A percentile compares a stretch with the other conserved stretches of the same genome.
Conservation (phyloP, 768 basidiomycete genomes). For the Chalciporus pseudorubinellus region DNA sequence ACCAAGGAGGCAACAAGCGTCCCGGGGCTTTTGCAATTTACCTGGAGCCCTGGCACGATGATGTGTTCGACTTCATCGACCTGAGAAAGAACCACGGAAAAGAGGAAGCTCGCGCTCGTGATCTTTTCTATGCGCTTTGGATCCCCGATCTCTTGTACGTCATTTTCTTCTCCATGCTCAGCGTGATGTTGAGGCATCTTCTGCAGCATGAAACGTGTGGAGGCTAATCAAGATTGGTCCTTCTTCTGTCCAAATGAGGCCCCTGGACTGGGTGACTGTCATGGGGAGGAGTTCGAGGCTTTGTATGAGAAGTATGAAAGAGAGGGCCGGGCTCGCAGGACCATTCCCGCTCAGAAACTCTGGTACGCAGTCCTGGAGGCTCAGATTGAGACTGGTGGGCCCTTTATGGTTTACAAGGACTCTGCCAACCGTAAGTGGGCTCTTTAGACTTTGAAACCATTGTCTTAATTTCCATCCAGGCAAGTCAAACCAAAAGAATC, state of each 20-base stretch:
- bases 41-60: slow-evolving; percentile 98
- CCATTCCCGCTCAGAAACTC: slow-evolving; percentile 91
- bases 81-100: slow-evolving; percentile 99
- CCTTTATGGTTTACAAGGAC: slow-evolving; percentile 99
- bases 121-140: slow-evolving; percentile 98
- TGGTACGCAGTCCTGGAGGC: slow-evolving; percentile 98
- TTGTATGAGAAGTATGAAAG: slow-evolving; percentile 85
- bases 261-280: slow-evolving; percentile 82
- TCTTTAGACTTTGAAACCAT: not conserved
- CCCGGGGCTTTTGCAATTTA: slow-evolving; percentile 99
- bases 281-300: slow-evolving; percentile 85
- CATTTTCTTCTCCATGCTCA: not conserved
- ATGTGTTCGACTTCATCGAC: slow-evolving; percentile 96
- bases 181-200: not conserved
- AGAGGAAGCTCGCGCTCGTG: slow-evolving; percentile 93
- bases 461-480: slow-evolving; percentile 40
- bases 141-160: slow-evolving; percentile 93
- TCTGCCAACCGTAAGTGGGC: slow-evolving; percentile 74
- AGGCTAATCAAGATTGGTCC: slow-evolving; percentile 86
- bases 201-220: slow-evolving; percentile 92
- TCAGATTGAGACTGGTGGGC: slow-evolving; percentile 98
- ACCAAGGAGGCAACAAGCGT: slow-evolving; percentile 98
- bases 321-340: slow-evolving; percentile 83
- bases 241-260: slow-evolving; percentile 98
- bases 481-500: slow-evolving; percentile 98